Base-by-base conservation (phyloP, 768 basidiomycete genomes). In the Nidularia sp. region DNA sequence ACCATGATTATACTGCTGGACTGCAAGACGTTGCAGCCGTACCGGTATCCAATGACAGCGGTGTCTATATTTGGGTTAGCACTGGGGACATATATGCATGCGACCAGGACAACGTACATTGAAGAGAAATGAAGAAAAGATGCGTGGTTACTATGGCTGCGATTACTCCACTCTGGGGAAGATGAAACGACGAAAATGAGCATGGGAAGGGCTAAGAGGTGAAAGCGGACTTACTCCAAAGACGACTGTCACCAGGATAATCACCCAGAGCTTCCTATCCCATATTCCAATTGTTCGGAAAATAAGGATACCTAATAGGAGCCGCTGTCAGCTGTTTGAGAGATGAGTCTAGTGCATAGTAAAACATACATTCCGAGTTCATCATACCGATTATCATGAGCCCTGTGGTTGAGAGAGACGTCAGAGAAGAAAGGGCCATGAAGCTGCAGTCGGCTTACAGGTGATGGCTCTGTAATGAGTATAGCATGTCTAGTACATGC, bases 221-320 rank as follows among this genome's bases (percentile, higher is more conserved):
- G 15, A 10, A 15, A 10, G 15, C 36, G 36, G 15, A 10, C 10
- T 41, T 2, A 41, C 9, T 10, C 9, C 36, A 41, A 15, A 41
- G 36, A 41, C 9, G 36, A 41, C 25, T 25, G 25, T 25, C 25
- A 25, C 25, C 25, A 41, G 15, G 36, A 41, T 41, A 15, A 41
- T 41, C 10, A 41, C 15, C 36, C 36, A 41, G 9, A 10, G 36
- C 15, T 41, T 10, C 9, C 36, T 10, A 10, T 15, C 43, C 51
- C 53, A 57, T 36, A 61, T 50, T 32, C 53, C 52, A 44, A 45
- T 49, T 7, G 60, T 61, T 22, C 60, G 61, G 15, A 62, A 39
- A 8, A 59, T 39, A 6, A 60, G 53, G 12, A 62, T 57, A 1
- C 54, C 61, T 62, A 46, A 5, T 15, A 3, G 4, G 12, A 7